Evolutionary conservation across 768 basidiomycete genomes (phyloP).

Genomic region (Rhizopogon sp.): DNA sequence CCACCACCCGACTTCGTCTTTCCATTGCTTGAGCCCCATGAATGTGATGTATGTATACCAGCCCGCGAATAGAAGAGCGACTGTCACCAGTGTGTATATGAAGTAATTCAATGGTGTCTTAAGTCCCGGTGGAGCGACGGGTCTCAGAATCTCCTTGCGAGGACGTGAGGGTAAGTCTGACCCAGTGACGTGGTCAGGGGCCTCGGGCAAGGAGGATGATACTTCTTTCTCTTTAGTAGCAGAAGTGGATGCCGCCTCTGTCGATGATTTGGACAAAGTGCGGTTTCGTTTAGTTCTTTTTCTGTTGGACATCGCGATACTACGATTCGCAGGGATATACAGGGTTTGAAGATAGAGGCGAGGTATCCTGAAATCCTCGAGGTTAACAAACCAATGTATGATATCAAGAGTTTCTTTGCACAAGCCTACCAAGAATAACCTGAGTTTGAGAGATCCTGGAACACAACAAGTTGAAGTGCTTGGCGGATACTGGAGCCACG

Average conservation of each 20-base stretch:
- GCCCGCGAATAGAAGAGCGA: slow-evolving; percentile 36
- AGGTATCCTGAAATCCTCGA: background rate
- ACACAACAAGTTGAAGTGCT: background rate
- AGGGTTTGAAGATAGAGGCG: background rate
- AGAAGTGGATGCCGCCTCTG: background rate
- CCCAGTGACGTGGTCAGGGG: background rate
- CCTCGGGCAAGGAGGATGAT: background rate
- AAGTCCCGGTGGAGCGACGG: slow-evolving; percentile 3
- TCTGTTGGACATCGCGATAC: background rate
- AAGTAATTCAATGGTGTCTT: slow-evolving; percentile 27
- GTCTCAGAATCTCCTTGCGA: background rate
- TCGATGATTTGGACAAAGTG: background rate
- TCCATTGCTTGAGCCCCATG: slow-evolving; percentile 38
- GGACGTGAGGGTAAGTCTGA: background rate
- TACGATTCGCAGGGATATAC: background rate
- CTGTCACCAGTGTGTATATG: slow-evolving; percentile 42
- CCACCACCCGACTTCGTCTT: slow-evolving; percentile 61
- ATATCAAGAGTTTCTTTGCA: background rate
- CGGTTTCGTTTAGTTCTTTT: background rate
- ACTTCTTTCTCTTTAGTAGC: background rate
- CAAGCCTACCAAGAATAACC: background rate
- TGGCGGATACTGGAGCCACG: background rate
- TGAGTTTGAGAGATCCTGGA: background rate
- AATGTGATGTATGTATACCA: slow-evolving; percentile 49
- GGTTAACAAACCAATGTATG: background rate